Base-by-base conservation (phyloP, 768 basidiomycete genomes). In the Leccinum variicolor region DNA sequence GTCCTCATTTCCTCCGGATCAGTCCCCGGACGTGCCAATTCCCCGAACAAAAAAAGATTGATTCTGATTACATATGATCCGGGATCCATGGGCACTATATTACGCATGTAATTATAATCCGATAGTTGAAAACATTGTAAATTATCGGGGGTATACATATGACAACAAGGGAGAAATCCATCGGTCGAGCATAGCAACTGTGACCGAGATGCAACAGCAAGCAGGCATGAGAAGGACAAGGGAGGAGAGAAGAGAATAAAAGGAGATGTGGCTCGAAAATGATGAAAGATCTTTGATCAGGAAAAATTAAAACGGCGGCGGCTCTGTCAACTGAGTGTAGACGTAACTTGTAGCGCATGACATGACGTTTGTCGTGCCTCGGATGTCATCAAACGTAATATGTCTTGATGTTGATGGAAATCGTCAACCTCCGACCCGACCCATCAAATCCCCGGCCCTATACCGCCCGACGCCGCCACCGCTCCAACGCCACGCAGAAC, bases 401-500 rank as follows among this genome's bases (percentile, higher is more conserved):
- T 39, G 34, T 36, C 15, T 36, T 39, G 36, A 10, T 41, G 19
- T 43, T 43, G 41, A 43, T 19, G n/a, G 41, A 43, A 19, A 43
- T 19, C 41, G 41, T 43, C 41, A 19, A 13, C n/a, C 11, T 19
- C n/a, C 19, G 41, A 19, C 19, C n/a, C 19, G 19, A 3, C 19
- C n/a, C 10, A 11, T 43, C 41, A 43, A 6, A 43, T 19, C 41
- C 41, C 4, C 11, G 51, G n/a, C 0, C 26, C 54, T 1, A 61
- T 43, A 3, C 56, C 52, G 2, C 55, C 23, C 6, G 58, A 23
- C 25, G 58, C 59, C 15, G 58, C 59, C 15, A 79, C 76, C 29
- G 73, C 72, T 33, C 73, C 73, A 3, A 81, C 79, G 1, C 80
- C 77, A 50, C 75, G 79, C 29, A 82, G 57, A 26, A 79, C 71